Conservation (phyloP, 83 land plant genomes). For the Thuja plicata region DNA sequence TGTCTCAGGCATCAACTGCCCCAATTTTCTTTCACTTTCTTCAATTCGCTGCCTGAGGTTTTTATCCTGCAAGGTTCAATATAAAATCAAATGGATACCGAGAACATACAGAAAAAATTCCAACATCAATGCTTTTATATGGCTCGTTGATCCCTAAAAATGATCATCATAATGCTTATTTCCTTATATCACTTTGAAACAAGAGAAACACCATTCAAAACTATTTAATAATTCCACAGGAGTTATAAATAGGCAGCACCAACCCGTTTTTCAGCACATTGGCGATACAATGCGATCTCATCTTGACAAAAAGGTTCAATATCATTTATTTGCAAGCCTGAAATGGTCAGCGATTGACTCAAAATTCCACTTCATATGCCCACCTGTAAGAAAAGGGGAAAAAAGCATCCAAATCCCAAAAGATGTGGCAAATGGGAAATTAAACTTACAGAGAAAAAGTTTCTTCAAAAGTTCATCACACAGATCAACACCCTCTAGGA, state of each 20-base stretch:
- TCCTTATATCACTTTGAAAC: neutral
- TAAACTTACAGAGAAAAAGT: slow-evolving; percentile 64
- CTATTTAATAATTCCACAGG: neutral
- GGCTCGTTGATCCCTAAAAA: neutral
- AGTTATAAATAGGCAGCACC: neutral
- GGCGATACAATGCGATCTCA: slow-evolving; percentile 72
- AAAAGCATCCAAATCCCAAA: slow-evolving; percentile 1
- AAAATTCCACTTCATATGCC: neutral
- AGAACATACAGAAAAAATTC: neutral
- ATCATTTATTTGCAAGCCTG: slow-evolving; percentile 79
- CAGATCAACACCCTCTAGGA: slow-evolving; percentile 69
- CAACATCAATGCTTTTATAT: neutral
- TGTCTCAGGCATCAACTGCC: slow-evolving; percentile 67
- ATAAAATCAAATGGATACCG: neutral
- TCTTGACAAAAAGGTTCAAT: slow-evolving; percentile 91
- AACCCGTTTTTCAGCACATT: slow-evolving; percentile 74
- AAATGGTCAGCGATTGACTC: neutral
- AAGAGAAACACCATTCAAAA: neutral
- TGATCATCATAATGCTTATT: neutral
- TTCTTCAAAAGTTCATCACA: slow-evolving; percentile 71
- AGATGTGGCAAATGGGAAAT: neutral
- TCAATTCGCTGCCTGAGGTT: slow-evolving; percentile 54
- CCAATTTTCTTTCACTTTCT: slow-evolving; percentile 72
- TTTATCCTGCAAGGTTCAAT: slow-evolving; percentile 49
- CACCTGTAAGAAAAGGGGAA: neutral